Percentiles rank a stretch among this genome's conserved stretches.
These are phyloP conservation scores for Breviolum minutum DNA, from an alignment of 73 alveolate species.

Conservation along the genomic window DNA sequence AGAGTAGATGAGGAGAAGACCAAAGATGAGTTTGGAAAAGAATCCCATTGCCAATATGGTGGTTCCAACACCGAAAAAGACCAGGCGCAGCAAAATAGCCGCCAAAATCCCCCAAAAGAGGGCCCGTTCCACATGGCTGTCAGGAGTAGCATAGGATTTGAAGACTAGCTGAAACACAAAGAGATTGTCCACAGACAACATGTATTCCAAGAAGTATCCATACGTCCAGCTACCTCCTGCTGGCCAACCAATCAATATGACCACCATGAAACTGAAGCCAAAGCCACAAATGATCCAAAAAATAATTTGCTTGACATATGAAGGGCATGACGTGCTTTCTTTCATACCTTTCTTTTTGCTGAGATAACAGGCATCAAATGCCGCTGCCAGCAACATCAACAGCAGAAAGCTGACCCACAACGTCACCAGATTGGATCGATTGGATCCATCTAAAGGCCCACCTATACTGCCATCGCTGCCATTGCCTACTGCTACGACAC, in stretches of 20 bases:
- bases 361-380: slow-evolving; percentile 34
- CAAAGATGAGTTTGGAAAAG: slow-evolving; percentile 24
- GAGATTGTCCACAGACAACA: slow-evolving; percentile 69
- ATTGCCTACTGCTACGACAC: neutral
- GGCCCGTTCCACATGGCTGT: slow-evolving; percentile 54
- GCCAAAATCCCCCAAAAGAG: slow-evolving; percentile 82
- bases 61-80: slow-evolving; percentile 61
- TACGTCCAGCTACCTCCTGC: slow-evolving; percentile 71
- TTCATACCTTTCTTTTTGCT: neutral
- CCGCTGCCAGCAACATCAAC: slow-evolving; percentile 15
- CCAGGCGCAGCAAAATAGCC: slow-evolving; percentile 74
- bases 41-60: slow-evolving; percentile 32
- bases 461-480: neutral
- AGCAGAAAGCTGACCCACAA: slow-evolving; percentile 6
- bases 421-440: neutral
- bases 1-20: slow-evolving; percentile 51
- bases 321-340: neutral
- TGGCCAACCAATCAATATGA: neutral
- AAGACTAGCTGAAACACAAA: slow-evolving; percentile 75
- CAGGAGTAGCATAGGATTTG: slow-evolving; percentile 51
- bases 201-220: slow-evolving; percentile 74
- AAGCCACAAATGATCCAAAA: slow-evolving; percentile 19
- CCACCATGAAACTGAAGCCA: neutral
- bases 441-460: neutral
- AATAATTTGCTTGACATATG: slow-evolving; percentile 50